Percentiles rank a stretch among this genome's conserved stretches.
phyloP scores from a whole-genome alignment of 2,329 filamentous ascomycete genomes.

The Didymellaceae sp. region DNA sequence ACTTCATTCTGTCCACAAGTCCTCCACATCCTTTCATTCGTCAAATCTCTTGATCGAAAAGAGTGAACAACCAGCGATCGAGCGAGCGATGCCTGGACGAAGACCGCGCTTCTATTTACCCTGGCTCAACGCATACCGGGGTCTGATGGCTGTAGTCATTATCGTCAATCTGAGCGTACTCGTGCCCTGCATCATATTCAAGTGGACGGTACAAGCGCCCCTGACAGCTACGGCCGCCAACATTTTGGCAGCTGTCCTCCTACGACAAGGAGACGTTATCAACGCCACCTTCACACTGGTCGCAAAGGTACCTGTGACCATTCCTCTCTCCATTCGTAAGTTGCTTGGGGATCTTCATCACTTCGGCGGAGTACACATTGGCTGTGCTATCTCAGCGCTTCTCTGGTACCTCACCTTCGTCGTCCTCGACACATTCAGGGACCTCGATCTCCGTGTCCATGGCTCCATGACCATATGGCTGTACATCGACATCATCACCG shows the following conservation, averaged over 20 bases:
- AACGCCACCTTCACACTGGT: slow-evolving; percentile 37
- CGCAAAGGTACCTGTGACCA: slow-evolving; percentile 33
- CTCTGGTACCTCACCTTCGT: slow-evolving; percentile 56
- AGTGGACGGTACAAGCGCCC: background rate
- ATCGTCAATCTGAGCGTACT: slow-evolving; percentile 16
- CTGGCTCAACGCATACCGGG: slow-evolving; percentile 29
- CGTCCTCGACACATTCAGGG: slow-evolving; percentile 37
- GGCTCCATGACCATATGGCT: slow-evolving; percentile 25
- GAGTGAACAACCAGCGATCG: background rate
- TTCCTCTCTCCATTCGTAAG: slow-evolving; percentile 35
- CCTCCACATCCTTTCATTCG: too few species aligned
- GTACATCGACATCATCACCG: slow-evolving; percentile 25
- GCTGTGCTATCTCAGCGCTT: slow-evolving; percentile 38
- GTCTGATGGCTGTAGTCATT: slow-evolving; percentile 20
- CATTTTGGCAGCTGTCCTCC: slow-evolving; percentile 37
- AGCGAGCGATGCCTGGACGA: background rate
- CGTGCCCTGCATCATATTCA: background rate
- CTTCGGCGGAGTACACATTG: slow-evolving; percentile 46
- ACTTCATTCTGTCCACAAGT: too few species aligned
- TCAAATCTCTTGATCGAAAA: too few species aligned
- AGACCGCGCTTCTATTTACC: slow-evolving; percentile 13
- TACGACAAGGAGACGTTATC: slow-evolving; percentile 45
- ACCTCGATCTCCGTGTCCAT: slow-evolving; percentile 7
- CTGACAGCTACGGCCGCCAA: slow-evolving; percentile 45
- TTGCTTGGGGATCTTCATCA: slow-evolving; percentile 38